These are phyloP conservation scores for Golubevia pallescens DNA, from an alignment of 1,284 basidiomycete genomes.

Conservation along the genomic window DNA sequence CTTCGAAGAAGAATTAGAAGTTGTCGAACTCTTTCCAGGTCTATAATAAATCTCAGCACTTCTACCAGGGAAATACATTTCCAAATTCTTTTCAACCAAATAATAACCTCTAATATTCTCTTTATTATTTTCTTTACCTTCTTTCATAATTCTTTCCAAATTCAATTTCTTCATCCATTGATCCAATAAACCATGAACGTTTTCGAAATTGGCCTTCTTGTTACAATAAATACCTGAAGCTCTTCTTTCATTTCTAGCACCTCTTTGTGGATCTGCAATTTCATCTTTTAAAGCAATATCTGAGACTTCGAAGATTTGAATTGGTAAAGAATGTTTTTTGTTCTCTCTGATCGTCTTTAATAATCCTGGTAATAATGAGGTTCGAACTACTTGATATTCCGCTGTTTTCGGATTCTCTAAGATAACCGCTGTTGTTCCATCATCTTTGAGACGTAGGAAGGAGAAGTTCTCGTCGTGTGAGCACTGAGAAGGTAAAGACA, in stretches of 20 bases:
- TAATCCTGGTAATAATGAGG: constrained; percentile 48
- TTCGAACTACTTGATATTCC: constrained; percentile 60
- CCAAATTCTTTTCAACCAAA: neutral
- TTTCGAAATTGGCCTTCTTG: constrained; percentile 53
- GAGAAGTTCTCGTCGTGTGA: constrained; percentile 57
- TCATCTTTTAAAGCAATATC: constrained; percentile 55
- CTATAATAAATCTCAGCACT: neutral
- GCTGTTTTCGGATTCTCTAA: constrained; percentile 60
- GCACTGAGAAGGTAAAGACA: constrained; percentile 17
- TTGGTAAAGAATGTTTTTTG: constrained; percentile 52
- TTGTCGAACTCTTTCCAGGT: neutral
- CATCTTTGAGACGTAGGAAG: constrained; percentile 40
- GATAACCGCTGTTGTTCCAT: constrained; percentile 38
- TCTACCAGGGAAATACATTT: neutral
- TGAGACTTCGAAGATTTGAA: constrained; percentile 56
- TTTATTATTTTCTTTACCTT: constrained; percentile 4
- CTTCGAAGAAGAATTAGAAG: too few relatives aligned
- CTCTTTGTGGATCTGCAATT: constrained; percentile 12
- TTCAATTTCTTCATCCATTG: constrained; percentile 43
- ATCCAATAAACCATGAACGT: constrained; percentile 56
- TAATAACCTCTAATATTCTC: constrained; percentile 11
- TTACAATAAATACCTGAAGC: constrained; percentile 52
- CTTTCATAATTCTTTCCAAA: constrained; percentile 24
- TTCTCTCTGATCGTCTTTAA: constrained; percentile 61
- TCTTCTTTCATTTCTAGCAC: constrained; percentile 47